Base-by-base conservation (phyloP, 805 yeast genomes). In the Saccharomycopsis sp. region DNA sequence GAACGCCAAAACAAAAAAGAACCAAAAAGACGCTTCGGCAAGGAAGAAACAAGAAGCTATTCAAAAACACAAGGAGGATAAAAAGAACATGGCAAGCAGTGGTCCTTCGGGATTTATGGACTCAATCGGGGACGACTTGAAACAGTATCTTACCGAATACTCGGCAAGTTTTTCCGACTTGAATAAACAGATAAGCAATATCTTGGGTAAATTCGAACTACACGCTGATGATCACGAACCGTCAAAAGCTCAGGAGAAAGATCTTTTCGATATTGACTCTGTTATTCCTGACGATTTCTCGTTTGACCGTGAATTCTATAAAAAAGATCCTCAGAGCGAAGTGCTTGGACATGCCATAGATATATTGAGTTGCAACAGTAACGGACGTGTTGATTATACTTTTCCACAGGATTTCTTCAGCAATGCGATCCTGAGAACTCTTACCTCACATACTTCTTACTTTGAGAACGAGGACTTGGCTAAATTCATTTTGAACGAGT, bases 371-470 rank as follows among this genome's bases (percentile, higher is more conserved):
- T 72, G 87, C 58, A 92, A 92, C 64, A 76, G 80, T 50, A 79
- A 81, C 20, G 97, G 96, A 0, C 75, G 97, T 55, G 75, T 92
- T 1, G 99, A 92, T 69, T 90, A 87, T 68, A 77, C 85, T 2
- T 72, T 92, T 23, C 89, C 89, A 2, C 87, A 85, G 67, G 89
- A 92, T 8, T 76, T 85, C 21, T 79, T 91, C 62, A 97, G 91
- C 64, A 79, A 91, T 20, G 87, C 95, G 29, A 70, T 90, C 40
- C 76, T 92, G 9, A 80, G 90, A 2, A 94, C 96, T 0, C 75
- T 92, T 7, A 88, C 88, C 53, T 94, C 98, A 0, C 99, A 92
- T 70, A 83, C 89, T 14, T 83, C 89, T 52, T 92, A 92, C 69
- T 85, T 92, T 68, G 96, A 90, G 67, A 96, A 90, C 64, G 78